Percentiles rank a stretch among this genome's conserved stretches.
Evolutionary conservation across 768 basidiomycete species (phyloP).

Genomic region (Pluteus cervinus): DNA sequence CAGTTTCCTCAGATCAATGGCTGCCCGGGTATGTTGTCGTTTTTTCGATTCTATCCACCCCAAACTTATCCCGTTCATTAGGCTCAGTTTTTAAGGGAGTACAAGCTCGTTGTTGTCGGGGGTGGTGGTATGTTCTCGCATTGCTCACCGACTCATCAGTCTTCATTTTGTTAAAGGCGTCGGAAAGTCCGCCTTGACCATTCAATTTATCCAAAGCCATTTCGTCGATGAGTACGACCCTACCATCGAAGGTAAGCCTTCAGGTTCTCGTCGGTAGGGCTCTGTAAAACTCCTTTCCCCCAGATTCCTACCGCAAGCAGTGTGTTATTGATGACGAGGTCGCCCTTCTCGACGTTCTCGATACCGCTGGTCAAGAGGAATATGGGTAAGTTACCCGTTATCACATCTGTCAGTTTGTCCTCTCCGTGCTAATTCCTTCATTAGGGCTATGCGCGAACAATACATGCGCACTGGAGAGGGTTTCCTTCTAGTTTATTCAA

Average conservation of each 20-base stretch:
- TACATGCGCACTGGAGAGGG: slow-evolving; percentile 99
- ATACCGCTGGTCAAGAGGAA: slow-evolving; percentile 98
- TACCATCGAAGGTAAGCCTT: slow-evolving; percentile 89
- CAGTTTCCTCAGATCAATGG: slow-evolving; percentile 22
- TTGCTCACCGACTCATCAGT: slow-evolving; percentile 3
- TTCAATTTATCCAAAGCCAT: slow-evolving; percentile 96
- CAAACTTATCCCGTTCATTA: slow-evolving; percentile 19
- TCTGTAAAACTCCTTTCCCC: neutral
- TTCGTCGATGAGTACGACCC: slow-evolving; percentile 94
- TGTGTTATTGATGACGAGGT: slow-evolving; percentile 98
- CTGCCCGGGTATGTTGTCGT: slow-evolving; percentile 33
- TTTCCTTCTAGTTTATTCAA: slow-evolving; percentile 95
- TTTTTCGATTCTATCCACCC: slow-evolving; percentile 1
- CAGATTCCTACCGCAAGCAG: slow-evolving; percentile 96
- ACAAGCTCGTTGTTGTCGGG: slow-evolving; percentile 98
- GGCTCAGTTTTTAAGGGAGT: slow-evolving; percentile 92
- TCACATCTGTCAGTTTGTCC: neutral
- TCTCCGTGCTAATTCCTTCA: slow-evolving; percentile 1
- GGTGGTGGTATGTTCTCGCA: slow-evolving; percentile 67
- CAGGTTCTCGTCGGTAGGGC: slow-evolving; percentile 9
- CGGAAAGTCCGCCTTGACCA: slow-evolving; percentile 84
- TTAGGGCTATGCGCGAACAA: slow-evolving; percentile 96
- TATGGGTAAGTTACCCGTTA: slow-evolving; percentile 64
- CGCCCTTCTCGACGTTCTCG: slow-evolving; percentile 93
- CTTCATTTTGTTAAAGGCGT: slow-evolving; percentile 29